Evolutionary conservation across 345 rosid genomes (phyloP).

Genomic region (Syzygium aqueum): DNA sequence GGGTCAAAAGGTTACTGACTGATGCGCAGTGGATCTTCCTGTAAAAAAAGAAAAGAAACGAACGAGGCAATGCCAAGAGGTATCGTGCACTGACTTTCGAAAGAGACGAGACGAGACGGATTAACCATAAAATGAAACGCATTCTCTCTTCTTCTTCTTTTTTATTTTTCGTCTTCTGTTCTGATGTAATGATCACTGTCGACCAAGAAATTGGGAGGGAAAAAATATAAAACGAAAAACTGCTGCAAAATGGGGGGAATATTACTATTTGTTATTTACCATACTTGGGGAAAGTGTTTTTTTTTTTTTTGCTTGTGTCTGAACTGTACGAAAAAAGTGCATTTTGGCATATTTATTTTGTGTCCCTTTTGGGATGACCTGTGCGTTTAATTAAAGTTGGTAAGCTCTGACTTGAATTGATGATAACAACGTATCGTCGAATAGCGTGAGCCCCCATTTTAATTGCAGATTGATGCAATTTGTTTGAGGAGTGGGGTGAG

Average conservation of each 20-base stretch:
- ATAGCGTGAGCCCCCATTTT: background rate
- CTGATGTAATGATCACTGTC: background rate
- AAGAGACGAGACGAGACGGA: background rate
- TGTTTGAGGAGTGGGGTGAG: background rate
- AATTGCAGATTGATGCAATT: background rate
- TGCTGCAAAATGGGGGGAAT: background rate
- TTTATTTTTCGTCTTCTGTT: background rate
- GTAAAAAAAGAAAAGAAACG: background rate
- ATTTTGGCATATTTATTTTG: background rate
- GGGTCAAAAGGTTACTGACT: background rate
- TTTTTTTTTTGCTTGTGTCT: background rate
- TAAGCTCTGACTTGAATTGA: background rate
- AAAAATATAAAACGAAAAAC: background rate
- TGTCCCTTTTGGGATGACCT: background rate
- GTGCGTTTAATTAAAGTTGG: background rate
- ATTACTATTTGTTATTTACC: no score
- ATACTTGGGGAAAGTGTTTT: background rate
- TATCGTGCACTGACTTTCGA: background rate
- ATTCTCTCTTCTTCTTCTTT: background rate
- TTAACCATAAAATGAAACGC: background rate
- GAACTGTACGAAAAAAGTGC: background rate
- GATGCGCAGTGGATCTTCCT: background rate
- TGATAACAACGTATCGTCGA: background rate
- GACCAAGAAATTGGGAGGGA: background rate
- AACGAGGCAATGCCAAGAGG: background rate